Percentiles rank a stretch among this genome's conserved stretches.
phyloP scores from a whole-genome alignment of 1,284 basidiomycete species.

The Rhodotorula sp. region DNA sequence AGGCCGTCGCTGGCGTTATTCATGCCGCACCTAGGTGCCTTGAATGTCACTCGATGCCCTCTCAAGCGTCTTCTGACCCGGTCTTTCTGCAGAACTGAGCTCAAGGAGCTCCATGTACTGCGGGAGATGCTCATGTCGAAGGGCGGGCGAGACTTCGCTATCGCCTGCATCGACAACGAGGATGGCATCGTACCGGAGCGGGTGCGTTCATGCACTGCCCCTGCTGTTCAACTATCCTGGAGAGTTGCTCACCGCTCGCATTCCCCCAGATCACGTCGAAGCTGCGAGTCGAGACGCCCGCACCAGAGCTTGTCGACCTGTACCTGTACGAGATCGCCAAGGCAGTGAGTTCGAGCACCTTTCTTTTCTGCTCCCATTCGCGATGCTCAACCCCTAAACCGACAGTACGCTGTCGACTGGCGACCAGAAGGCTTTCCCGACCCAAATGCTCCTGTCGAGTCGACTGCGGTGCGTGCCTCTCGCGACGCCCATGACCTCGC shows the following conservation, averaged over 20 bases:
- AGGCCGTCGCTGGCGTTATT: slow-evolving; percentile 75
- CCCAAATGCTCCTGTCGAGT: slow-evolving; percentile 6
- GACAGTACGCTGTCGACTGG: slow-evolving; percentile 71
- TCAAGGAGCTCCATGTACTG: slow-evolving; percentile 79
- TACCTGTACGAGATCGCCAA: slow-evolving; percentile 84
- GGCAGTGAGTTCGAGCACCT: slow-evolving; percentile 52
- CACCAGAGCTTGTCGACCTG: slow-evolving; percentile 74
- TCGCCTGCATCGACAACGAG: slow-evolving; percentile 77
- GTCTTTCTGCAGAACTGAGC: slow-evolving; percentile 42
- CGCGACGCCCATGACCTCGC: too few species aligned
- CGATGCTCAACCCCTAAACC: neutral
- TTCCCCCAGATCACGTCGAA: slow-evolving; percentile 67
- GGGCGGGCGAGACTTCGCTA: slow-evolving; percentile 79
- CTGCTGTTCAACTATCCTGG: slow-evolving; percentile 2
- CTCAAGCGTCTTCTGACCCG: neutral
- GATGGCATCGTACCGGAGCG: slow-evolving; percentile 75
- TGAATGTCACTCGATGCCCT: neutral
- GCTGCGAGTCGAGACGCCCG: slow-evolving; percentile 68
- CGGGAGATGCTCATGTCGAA: slow-evolving; percentile 94
- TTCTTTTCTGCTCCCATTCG: too few species aligned
- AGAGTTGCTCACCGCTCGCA: too few species aligned
- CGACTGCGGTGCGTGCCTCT: slow-evolving; percentile 11
- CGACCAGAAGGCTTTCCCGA: slow-evolving; percentile 49
- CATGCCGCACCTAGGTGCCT: slow-evolving; percentile 80
- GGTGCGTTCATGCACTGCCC: slow-evolving; percentile 53